phyloP scores from a whole-genome alignment of 2,329 filamentous ascomycete species.

The Aspergillus chevalieri region DNA sequence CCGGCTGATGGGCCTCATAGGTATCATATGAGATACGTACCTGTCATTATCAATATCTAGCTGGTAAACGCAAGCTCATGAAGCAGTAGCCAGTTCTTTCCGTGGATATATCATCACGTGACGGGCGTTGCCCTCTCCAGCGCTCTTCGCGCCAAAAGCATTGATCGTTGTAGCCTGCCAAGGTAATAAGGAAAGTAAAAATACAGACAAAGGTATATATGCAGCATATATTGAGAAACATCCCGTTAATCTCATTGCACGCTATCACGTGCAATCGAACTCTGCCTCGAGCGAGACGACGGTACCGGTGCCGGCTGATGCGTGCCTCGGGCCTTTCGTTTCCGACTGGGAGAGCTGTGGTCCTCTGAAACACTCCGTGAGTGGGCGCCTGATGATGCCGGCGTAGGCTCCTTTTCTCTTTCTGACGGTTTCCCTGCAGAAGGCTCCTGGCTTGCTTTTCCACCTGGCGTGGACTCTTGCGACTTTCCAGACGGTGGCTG shows the following conservation, averaged over 20 bases:
- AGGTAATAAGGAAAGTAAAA: too few species aligned
- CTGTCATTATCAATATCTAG: too few species aligned
- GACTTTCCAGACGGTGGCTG: constrained; percentile 34
- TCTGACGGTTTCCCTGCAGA: background rate
- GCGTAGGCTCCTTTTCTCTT: constrained; percentile 62
- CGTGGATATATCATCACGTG: too few species aligned
- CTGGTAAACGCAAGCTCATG: too few species aligned
- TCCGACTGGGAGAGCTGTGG: constrained; percentile 68
- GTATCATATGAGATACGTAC: too few species aligned
- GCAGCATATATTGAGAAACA: background rate
- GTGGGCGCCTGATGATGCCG: constrained; percentile 47
- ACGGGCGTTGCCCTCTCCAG: too few species aligned
- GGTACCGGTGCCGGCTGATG: constrained; percentile 49
- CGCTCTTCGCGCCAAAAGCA: too few species aligned
- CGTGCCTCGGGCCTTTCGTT: constrained; percentile 65
- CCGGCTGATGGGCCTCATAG: too few species aligned
- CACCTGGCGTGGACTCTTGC: constrained; percentile 67
- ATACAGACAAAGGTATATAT: background rate
- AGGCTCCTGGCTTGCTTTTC: constrained; percentile 56
- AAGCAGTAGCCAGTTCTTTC: too few species aligned
- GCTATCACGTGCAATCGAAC: background rate
- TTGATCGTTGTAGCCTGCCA: too few species aligned
- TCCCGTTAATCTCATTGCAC: too few species aligned
- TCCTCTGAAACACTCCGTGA: constrained; percentile 52
- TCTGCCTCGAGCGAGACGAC: constrained; percentile 32